These are phyloP conservation scores for Suillus americanus DNA, from an alignment of 768 basidiomycete species.

Conservation along the genomic window DNA sequence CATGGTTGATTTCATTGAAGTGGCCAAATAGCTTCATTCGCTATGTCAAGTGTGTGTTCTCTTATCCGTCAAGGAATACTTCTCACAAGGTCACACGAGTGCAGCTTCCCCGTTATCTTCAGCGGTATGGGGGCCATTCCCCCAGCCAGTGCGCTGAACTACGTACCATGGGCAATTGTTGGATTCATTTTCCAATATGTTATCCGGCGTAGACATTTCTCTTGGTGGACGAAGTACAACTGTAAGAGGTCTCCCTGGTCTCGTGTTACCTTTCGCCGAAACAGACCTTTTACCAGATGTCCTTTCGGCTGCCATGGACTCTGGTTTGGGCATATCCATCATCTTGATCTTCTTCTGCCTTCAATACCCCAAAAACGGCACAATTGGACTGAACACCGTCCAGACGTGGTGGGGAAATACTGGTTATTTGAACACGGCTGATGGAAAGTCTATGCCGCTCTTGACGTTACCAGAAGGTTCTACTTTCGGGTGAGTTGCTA, in stretches of 20 bases:
- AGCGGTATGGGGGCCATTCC: conserved; percentile 61
- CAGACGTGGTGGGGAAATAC: conserved; percentile 75
- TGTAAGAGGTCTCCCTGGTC: conserved; percentile 21
- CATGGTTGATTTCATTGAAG: conserved; percentile 52
- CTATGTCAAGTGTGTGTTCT: conserved; percentile 57
- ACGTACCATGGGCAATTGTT: conserved; percentile 63
- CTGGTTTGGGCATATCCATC: conserved; percentile 60
- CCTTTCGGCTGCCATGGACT: conserved; percentile 70
- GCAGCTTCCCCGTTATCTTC: conserved; percentile 50
- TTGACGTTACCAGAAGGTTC: conserved; percentile 12
- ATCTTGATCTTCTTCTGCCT: conserved; percentile 60
- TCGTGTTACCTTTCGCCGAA: neutral
- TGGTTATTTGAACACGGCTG: conserved; percentile 31
- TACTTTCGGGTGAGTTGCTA: conserved; percentile 29
- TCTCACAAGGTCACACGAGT: conserved; percentile 9
- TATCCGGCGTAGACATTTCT: conserved; percentile 58
- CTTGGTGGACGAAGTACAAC: conserved; percentile 66
- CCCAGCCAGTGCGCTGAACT: conserved; percentile 66
- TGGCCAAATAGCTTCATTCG: conserved; percentile 64
- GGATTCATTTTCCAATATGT: conserved; percentile 67
- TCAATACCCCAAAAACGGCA: conserved; percentile 64
- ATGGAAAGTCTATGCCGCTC: conserved; percentile 18
- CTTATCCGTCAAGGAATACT: neutral
- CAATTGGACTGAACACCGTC: conserved; percentile 52
- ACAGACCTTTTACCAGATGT: conserved; percentile 39